Evolutionary conservation across 441 rosid species (phyloP), one percentile per base, ranked within the genome.

Genomic region (Arabidopsis hybrid): DNA sequence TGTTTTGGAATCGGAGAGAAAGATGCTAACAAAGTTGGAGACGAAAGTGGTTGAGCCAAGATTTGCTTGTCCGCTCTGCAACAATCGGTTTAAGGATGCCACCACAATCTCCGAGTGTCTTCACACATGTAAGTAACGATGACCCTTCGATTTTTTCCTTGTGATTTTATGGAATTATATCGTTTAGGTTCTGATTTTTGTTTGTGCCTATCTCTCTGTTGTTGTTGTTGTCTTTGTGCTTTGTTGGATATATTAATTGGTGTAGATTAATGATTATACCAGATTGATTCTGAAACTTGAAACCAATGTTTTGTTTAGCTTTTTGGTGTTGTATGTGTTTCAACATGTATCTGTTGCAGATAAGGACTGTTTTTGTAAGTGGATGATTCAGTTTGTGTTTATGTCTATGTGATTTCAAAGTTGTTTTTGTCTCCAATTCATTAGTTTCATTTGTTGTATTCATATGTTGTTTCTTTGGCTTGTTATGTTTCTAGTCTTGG

Each of bases 41-140:
- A 59, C 12, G 46, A 9, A 8, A 1, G 9, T 16, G 5, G 3
- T 69, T 29, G 1, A 3, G 26, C 0, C 3, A 36, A 38, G 9
- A 2, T 16, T 76, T 32, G 38, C 75, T 29, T 76, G 79, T 62
- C 65, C 53, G 31, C 16, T 76, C 45, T 76, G 79, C 32, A 46
- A 1, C n/a, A 62, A 69, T 16, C 51, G 63, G 36, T 62, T 11
- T 17, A 60, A 36, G 32, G 1, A 7, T 46, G 46, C 79, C 52
- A 69, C 75, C 53, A 62, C 65, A 38, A 76, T 76, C 14, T 8
- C 38, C n/a, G 79, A 76, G 8, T 76, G 79, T 49, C 53, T 69
- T n/a, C 75, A 76, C 65, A 62, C 71, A 4, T 76, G 79, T 76
- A 16, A 76, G 69, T 65, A 5, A 29, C 2, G 12, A 56, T 4